Percentiles rank a stretch among this genome's conserved stretches.
Conservation (phyloP, 108 stramenopile species). For the Chaetoceros tenuissimus region DNA sequence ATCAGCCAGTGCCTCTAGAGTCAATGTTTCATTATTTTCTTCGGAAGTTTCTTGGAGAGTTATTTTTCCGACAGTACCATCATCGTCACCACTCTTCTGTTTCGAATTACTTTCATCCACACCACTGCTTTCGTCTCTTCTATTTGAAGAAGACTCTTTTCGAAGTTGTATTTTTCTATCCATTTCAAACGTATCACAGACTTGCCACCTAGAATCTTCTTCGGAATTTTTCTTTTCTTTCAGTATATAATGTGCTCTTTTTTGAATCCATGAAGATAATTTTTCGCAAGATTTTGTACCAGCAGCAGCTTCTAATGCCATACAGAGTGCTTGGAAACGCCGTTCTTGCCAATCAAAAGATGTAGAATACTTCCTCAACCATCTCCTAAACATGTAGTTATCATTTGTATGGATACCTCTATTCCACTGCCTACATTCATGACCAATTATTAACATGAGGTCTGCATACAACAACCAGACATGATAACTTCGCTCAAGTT, state of each 20-base stretch:
- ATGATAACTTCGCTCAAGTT: conserved; percentile 52
- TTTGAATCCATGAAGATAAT: conserved; percentile 48
- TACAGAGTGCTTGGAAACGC: conserved; percentile 59
- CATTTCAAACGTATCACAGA: not conserved
- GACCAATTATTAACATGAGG: conserved; percentile 75
- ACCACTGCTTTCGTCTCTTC: not conserved
- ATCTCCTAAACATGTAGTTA: conserved; percentile 72
- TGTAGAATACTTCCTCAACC: conserved; percentile 70
- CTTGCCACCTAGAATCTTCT: conserved; percentile 3
- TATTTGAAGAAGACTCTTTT: conserved; percentile 7
- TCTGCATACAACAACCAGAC: conserved; percentile 78
- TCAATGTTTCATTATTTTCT: not conserved
- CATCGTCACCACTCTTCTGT: conserved; percentile 9
- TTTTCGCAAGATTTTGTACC: conserved; percentile 39
- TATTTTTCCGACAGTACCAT: not conserved
- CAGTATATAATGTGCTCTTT: conserved; percentile 15
- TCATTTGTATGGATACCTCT: conserved; percentile 29
- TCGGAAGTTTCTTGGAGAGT: too few species aligned
- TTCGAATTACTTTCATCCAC: conserved; percentile 6
- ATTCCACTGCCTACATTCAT: conserved; percentile 74
- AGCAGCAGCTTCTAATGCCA: conserved; percentile 74
- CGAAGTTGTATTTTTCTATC: conserved; percentile 13
- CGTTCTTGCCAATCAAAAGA: conserved; percentile 79
- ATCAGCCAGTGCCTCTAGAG: not conserved
- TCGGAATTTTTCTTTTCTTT: not conserved